Base-by-base conservation (phyloP, 352 stramenopile species). In the Globisporangium paroecandrum region DNA sequence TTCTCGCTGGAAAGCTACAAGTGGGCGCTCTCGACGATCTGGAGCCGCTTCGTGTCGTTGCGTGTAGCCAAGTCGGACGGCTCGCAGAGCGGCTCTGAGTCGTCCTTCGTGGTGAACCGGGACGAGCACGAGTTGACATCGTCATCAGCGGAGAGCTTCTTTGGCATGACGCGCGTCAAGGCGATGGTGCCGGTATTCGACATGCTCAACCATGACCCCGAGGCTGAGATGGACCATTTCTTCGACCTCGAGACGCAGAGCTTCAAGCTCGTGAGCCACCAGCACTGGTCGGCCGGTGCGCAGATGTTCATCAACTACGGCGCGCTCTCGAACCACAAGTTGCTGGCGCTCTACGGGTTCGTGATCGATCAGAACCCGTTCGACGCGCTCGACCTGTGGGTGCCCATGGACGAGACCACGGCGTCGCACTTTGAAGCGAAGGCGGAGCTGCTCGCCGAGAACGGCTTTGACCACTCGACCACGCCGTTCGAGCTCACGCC, bases 271-370 rank as follows among this genome's bases (percentile, higher is more conserved):
- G 79, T 89, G 46, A 90, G 75, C 49, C 79, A 92, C 66, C 83
- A 93, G 72, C 87, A 93, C 58, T 91, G 84, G 74, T 69, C 75
- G 18, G 85, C 87, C 5, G 85, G 85, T 8, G 72, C 78, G 12
- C 87, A 95, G 71, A 74, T 95, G 41, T 92, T 82, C 34, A 91
- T 95, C 53, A 89, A 92, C 69, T 95, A 95, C 62, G 87, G 87
- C 2, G 68, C 85, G 54, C 62, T 95, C 34, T 93, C 87, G 55
- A 95, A 93, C 71, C 87, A 95, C 69, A 92, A 93, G 65, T 67
- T 95, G 46, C 64, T 95, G 46, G 80, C 85, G 24, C 67, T 95
- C 65, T 95, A 95, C 47, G 87, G 87, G 22, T 95, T 95, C 41
- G 82, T 95, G 46, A 66, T 93, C 32, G 69, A 79, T 1, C 70